These are phyloP conservation scores for Tricholoma hemisulphureum DNA, from an alignment of 768 basidiomycete genomes.

Conservation along the genomic window DNA sequence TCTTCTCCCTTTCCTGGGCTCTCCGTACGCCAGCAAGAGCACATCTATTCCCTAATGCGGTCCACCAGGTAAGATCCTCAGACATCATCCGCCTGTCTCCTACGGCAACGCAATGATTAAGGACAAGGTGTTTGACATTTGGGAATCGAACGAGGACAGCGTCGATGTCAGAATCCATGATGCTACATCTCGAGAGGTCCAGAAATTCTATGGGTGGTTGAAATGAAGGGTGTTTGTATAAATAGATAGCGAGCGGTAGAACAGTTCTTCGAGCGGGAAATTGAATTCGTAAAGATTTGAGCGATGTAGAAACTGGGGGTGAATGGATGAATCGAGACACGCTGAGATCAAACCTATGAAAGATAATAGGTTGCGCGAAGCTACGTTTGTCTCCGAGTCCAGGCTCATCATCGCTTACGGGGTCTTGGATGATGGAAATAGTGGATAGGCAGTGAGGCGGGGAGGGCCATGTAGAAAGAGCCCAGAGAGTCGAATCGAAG, in stretches of 20 bases:
- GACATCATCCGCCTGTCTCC: constrained; percentile 40
- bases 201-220: constrained; percentile 54
- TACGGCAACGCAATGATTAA: constrained; percentile 65
- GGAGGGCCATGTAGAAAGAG: constrained; percentile 63
- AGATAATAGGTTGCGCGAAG: constrained; percentile 88
- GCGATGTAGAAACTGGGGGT: constrained; percentile 45
- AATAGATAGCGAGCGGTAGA: constrained; percentile 31
- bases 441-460: constrained; percentile 31
- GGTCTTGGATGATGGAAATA: constrained; percentile 69
- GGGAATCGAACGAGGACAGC: constrained; percentile 50
- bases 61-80: constrained; percentile 41
- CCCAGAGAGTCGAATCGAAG: constrained; percentile 70
- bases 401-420: constrained; percentile 39
- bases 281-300: constrained; percentile 63
- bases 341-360: constrained; percentile 65
- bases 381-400: constrained; percentile 26
- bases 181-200: constrained; percentile 71
- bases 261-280: constrained; percentile 67
- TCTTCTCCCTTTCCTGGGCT: constrained; percentile 67
- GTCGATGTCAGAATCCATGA: constrained; percentile 55
- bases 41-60: constrained; percentile 56
- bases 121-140: constrained; percentile 58
- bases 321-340: constrained; percentile 44
- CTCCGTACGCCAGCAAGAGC: constrained; percentile 60
- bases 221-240: constrained; percentile 7